Evolutionary conservation across 2,329 filamentous ascomycete species (phyloP), one percentile per base, ranked within the genome.

Genomic region (Phialemoniopsis sp.): DNA sequence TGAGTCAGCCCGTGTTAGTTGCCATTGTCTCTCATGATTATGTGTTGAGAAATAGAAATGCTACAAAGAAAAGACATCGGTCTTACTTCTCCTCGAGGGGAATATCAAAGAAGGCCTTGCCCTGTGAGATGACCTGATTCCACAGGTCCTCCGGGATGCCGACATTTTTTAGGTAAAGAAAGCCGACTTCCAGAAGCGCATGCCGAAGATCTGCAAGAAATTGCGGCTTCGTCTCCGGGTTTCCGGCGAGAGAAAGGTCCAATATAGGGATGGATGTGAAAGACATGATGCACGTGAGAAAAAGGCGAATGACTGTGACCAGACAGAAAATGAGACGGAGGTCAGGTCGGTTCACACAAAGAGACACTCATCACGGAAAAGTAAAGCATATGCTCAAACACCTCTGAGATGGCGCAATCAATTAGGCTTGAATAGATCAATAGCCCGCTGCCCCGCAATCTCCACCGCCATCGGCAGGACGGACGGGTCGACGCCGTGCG

Each of bases 111-210:
- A 95, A 93, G 0, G 65, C 69, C 39, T 77, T 78, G 33, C 85
- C 87, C 53, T 89, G 73, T 3, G 64, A 53, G 38, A 88, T 80
- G 18, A 91, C 86, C 45, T 73, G 62, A 17, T 76, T 55, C 50
- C 86, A 80, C 38, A 91, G 64, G 30, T 75, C 67, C 13, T 82
- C 73, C 5, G 83, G 70, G 37, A 91, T 80, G 16, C 84, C 85
- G 3, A 87, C 82, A 54, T 94, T 89, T 55, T 82, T 84, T 45
- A 95, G 76, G 55, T 95, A 95, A 16, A 94, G 61, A 54, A 95
- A 95, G 2, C 89, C 89, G n/a, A 94, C 86, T 57, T 91, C 85
- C 52, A 95, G 77, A 26, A 95, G 66, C 0, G 87, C 87, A 60
- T 85, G 70, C 13, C 85, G 83, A 26, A 95, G 72, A 39, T 87